Conservation (phyloP, 768 basidiomycete genomes). For the Boletus subcaerulescens region DNA sequence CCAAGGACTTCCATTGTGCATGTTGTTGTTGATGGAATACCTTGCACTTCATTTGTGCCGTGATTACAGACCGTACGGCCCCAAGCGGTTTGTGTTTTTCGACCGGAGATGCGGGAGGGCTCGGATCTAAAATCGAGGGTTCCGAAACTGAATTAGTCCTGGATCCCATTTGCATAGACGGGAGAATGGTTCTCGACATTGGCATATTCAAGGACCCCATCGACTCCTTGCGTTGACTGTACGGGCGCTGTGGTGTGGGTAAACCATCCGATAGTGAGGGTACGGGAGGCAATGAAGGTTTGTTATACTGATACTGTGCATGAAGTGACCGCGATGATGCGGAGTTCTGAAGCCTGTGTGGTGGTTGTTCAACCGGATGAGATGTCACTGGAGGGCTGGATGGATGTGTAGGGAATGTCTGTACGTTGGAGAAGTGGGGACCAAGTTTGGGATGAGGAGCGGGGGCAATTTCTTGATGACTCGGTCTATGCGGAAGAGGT, state of each 20-base stretch:
- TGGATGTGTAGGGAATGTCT: conserved; percentile 9
- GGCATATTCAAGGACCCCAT: conserved; percentile 32
- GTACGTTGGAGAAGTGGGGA: conserved; percentile 9
- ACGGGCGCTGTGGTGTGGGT: conserved; percentile 28
- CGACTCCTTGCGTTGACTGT: conserved; percentile 21
- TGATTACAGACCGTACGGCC: conserved; percentile 72
- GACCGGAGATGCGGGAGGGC: conserved; percentile 82
- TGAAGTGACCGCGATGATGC: conserved; percentile 59
- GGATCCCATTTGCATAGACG: conserved; percentile 57
- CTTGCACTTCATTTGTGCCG: conserved; percentile 96
- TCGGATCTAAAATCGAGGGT: conserved; percentile 61
- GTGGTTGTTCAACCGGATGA: conserved; percentile 47
- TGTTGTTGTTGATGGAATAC: conserved; percentile 94
- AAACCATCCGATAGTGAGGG: conserved; percentile 37
- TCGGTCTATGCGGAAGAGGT: conserved; percentile 9
- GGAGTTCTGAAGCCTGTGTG: conserved; percentile 45
- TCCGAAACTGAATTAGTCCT: conserved; percentile 51
- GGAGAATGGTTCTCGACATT: conserved; percentile 51
- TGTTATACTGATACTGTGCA: conserved; percentile 47
- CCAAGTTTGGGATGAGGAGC: conserved; percentile 17
- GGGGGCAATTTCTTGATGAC: conserved; percentile 10
- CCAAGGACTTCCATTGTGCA: conserved; percentile 97
- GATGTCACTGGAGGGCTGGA: conserved; percentile 7
- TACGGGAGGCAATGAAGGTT: conserved; percentile 33
- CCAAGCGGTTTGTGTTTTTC: conserved; percentile 54